These are phyloP conservation scores for Termitomyces sp. DNA, from an alignment of 768 basidiomycete species.

Conservation along the genomic window DNA sequence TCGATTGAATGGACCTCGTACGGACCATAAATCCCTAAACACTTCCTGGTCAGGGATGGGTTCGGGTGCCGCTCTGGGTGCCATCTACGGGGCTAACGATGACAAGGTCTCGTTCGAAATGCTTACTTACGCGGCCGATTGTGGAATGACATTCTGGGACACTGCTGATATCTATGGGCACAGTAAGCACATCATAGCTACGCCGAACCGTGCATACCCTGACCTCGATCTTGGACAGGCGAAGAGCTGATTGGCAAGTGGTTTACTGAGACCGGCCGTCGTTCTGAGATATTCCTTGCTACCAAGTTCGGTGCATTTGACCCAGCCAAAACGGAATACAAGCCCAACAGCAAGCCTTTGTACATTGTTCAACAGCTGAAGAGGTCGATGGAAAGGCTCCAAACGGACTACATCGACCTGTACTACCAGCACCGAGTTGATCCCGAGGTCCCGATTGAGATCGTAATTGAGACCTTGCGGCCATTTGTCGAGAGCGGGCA, in stretches of 20 bases:
- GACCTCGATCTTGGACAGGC: background rate
- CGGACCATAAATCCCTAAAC: background rate
- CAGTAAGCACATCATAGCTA: conserved; percentile 16
- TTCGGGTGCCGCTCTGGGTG: background rate
- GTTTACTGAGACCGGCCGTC: conserved; percentile 48
- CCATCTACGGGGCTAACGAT: conserved; percentile 28
- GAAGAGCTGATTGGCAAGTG: conserved; percentile 14
- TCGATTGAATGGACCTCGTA: background rate
- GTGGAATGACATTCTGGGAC: conserved; percentile 39
- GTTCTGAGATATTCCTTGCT: conserved; percentile 53
- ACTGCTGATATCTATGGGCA: conserved; percentile 40
- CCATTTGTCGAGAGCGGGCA: conserved; percentile 11
- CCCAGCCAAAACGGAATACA: conserved; percentile 15
- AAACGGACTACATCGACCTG: conserved; percentile 37
- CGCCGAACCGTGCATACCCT: background rate
- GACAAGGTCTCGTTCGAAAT: conserved; percentile 13
- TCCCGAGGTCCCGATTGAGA: conserved; percentile 41
- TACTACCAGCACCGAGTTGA: conserved; percentile 44
- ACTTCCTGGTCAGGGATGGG: background rate
- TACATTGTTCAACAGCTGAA: conserved; percentile 33
- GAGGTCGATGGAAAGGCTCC: conserved; percentile 35
- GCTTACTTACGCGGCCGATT: conserved; percentile 18
- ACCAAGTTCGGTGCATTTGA: conserved; percentile 35
- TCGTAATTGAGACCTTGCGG: conserved; percentile 12
- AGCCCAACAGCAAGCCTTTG: conserved; percentile 13